Evolutionary conservation across 2,329 filamentous ascomycete species (phyloP).

Genomic region (Tolypocladium tropicale): DNA sequence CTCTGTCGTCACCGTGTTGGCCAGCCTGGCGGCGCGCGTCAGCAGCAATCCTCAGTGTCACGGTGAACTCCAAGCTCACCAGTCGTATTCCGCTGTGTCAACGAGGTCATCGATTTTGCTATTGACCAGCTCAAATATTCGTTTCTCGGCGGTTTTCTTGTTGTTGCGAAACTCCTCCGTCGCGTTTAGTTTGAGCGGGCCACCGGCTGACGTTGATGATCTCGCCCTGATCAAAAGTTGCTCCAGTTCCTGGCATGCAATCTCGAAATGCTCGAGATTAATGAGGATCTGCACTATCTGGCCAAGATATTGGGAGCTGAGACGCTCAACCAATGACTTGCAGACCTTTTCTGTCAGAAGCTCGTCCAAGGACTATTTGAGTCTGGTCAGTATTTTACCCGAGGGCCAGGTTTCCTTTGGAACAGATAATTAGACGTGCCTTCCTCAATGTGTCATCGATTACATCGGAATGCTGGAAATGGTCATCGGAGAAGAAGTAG

Average conservation of each 20-base stretch:
- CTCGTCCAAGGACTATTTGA: slow-evolving; percentile 69
- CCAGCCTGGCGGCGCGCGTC: slow-evolving; percentile 26
- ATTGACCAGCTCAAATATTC: slow-evolving; percentile 97
- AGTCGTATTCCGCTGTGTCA: slow-evolving; percentile 95
- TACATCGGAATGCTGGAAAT: slow-evolving; percentile 80
- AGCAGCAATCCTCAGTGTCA: neutral
- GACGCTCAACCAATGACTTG: slow-evolving; percentile 74
- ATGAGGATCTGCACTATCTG: slow-evolving; percentile 98
- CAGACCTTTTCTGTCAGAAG: slow-evolving; percentile 91
- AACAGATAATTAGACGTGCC: slow-evolving; percentile 28
- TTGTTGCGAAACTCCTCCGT: slow-evolving; percentile 80
- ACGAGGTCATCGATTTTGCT: slow-evolving; percentile 97
- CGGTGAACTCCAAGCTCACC: slow-evolving; percentile 34
- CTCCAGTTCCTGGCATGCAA: slow-evolving; percentile 82
- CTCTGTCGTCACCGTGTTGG: slow-evolving; percentile 51
- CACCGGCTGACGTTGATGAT: slow-evolving; percentile 70
- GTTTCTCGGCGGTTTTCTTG: slow-evolving; percentile 93
- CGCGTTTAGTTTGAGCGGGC: slow-evolving; percentile 68
- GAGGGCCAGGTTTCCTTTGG: neutral
- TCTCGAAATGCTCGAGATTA: slow-evolving; percentile 94
- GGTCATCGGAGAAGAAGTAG: slow-evolving; percentile 93
- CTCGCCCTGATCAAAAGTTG: slow-evolving; percentile 74
- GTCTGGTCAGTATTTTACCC: neutral
- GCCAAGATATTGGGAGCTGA: slow-evolving; percentile 87
- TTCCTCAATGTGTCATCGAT: slow-evolving; percentile 86